A percentile compares a stretch with the other conserved stretches of the same genome.
phyloP scores from a whole-genome alignment of 257 asterid species.

The Scutellaria galericulata region DNA sequence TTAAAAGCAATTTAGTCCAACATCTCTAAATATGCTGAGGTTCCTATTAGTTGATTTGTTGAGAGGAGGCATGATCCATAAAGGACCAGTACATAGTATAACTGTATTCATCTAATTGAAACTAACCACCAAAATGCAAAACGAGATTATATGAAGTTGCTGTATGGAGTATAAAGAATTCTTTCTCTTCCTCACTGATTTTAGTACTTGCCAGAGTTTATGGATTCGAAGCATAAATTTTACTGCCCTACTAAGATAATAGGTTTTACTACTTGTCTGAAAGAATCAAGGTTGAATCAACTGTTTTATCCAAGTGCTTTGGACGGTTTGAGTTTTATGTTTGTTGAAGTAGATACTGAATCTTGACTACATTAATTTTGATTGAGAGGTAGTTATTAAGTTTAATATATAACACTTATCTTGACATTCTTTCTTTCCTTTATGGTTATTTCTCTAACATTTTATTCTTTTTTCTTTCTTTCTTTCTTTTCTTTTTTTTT shows the following conservation, averaged over 20 bases:
- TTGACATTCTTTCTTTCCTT: constrained; percentile 6
- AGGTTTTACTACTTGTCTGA: not conserved
- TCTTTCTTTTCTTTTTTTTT: no score
- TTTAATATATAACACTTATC: not conserved
- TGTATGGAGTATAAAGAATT: not conserved
- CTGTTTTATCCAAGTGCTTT: not conserved
- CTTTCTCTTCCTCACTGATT: not conserved
- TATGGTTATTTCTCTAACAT: constrained; percentile 4
- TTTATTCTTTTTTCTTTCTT: constrained; percentile 29
- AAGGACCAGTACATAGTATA: not conserved
- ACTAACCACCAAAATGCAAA: not conserved
- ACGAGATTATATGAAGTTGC: not conserved
- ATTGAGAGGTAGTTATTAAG: not conserved
- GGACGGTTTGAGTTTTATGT: not conserved
- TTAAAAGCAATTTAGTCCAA: not conserved
- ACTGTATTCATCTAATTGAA: not conserved
- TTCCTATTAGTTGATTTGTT: not conserved
- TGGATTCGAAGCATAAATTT: not conserved
- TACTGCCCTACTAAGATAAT: not conserved
- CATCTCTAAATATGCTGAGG: not conserved
- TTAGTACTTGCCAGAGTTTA: not conserved
- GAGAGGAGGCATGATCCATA: not conserved
- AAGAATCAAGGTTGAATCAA: not conserved
- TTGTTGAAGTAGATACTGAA: not conserved
- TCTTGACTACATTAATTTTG: not conserved